These are phyloP conservation scores for Aspergillus panamensis DNA, from an alignment of 495 filamentous ascomycete genomes.

Conservation along the genomic window DNA sequence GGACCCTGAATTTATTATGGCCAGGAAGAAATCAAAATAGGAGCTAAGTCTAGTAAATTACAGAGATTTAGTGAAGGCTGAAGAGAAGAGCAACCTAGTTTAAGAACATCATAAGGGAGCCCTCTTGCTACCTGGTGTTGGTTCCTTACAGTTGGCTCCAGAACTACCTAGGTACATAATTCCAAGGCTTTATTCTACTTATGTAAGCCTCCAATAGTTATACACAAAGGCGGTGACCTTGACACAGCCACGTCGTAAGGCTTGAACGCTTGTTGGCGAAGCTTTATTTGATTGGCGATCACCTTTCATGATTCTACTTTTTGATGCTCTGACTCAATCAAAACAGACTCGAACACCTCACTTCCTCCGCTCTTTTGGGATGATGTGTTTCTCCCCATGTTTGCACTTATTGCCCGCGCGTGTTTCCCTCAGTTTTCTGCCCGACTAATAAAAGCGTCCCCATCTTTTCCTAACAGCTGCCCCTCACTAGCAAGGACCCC, in stretches of 20 bases:
- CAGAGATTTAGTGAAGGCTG: not conserved
- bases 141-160: no score
- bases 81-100: not conserved
- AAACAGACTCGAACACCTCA: not conserved
- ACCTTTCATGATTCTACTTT: not conserved
- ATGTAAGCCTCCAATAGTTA: not conserved
- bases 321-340: conserved; percentile 11
- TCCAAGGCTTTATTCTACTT: no score
- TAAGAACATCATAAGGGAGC: no score
- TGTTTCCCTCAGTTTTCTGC: conserved; percentile 1
- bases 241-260: not conserved
- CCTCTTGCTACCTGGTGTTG: no score
- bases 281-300: conserved; percentile 10
- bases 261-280: no score
- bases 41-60: not conserved
- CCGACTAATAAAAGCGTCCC: not conserved
- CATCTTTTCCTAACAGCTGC: conserved; percentile 8
- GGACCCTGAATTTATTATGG: not conserved
- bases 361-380: conserved; percentile 13
- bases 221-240: not conserved
- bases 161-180: no score
- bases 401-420: conserved; percentile 4
- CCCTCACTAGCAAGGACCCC: conserved; percentile 6
- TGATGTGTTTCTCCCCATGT: conserved; percentile 8
- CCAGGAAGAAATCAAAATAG: not conserved